Evolutionary conservation across 352 stramenopile species (phyloP).

Genomic region (Phytophthora hybrid): DNA sequence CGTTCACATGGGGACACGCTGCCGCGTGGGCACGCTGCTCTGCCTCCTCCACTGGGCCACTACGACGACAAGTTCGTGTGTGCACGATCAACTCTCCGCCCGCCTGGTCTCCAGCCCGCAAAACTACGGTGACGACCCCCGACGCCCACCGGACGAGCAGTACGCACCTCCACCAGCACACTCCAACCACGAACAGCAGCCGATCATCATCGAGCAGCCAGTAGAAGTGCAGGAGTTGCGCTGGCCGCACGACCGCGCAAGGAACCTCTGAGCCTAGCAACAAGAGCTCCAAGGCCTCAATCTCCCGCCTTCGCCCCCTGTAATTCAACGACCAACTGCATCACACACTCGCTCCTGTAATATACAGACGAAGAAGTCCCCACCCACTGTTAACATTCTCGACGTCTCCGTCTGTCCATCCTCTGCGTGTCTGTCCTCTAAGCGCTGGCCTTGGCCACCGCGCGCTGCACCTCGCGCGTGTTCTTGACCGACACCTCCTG

Average conservation of each 20-base stretch:
- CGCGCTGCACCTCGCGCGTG: constrained; percentile 66
- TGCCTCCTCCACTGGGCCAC: neutral
- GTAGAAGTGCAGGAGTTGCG: neutral
- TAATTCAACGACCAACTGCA: neutral
- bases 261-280: too few species aligned
- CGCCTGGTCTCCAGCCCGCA: constrained; percentile 27
- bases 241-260: too few species aligned
- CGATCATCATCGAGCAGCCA: constrained; percentile 27
- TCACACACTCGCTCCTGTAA: neutral
- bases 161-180: neutral
- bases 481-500: constrained; percentile 89
- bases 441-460: constrained; percentile 29
- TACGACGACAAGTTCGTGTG: constrained; percentile 7
- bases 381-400: constrained; percentile 16
- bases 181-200: constrained; percentile 3
- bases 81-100: constrained; percentile 28
- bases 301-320: neutral
- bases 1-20: neutral
- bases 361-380: constrained; percentile 13
- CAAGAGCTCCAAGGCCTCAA: neutral
- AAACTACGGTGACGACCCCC: constrained; percentile 29
- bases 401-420: neutral
- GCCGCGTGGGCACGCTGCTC: neutral
- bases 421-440: constrained; percentile 22
- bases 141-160: constrained; percentile 15